These are phyloP conservation scores for Daldinia decipiens DNA, from an alignment of 495 filamentous ascomycete genomes.

Conservation along the genomic window DNA sequence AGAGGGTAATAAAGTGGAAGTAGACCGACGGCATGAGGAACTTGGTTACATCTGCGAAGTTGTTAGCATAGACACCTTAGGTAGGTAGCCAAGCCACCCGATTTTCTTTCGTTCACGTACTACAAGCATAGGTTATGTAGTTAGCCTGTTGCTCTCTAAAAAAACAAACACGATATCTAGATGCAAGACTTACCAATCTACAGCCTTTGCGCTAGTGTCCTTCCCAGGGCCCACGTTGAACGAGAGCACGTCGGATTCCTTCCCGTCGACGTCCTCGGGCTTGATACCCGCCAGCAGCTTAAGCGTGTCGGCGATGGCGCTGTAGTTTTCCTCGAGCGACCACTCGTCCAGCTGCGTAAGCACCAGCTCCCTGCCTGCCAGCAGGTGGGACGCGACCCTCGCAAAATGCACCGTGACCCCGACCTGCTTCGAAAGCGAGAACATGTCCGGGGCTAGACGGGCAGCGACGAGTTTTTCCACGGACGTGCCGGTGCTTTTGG, in stretches of 20 bases:
- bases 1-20: conserved; percentile 67
- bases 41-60: conserved; percentile 30
- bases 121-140: background rate
- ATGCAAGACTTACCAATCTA: conserved; percentile 29
- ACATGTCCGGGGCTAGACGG: conserved; percentile 59
- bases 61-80: background rate
- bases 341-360: background rate
- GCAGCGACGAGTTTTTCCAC: conserved; percentile 34
- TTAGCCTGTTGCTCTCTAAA: background rate
- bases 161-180: background rate
- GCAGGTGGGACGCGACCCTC: conserved; percentile 28
- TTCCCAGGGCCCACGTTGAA: conserved; percentile 39
- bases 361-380: conserved; percentile 17
- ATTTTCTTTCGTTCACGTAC: conserved; percentile 14
- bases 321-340: conserved; percentile 32
- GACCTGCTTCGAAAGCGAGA: conserved; percentile 60
- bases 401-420: conserved; percentile 48
- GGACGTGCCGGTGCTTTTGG: conserved; percentile 32
- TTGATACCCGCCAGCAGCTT: conserved; percentile 50
- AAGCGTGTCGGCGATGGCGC: conserved; percentile 36
- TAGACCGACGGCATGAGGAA: conserved; percentile 65
- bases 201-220: background rate
- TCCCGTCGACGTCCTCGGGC: conserved; percentile 51
- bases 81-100: too few species aligned
- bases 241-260: conserved; percentile 47